Percentiles rank a stretch among this genome's conserved stretches.
Evolutionary conservation across 805 yeast genomes (phyloP).

Genomic region (Saccharomyces kudriavzevii): DNA sequence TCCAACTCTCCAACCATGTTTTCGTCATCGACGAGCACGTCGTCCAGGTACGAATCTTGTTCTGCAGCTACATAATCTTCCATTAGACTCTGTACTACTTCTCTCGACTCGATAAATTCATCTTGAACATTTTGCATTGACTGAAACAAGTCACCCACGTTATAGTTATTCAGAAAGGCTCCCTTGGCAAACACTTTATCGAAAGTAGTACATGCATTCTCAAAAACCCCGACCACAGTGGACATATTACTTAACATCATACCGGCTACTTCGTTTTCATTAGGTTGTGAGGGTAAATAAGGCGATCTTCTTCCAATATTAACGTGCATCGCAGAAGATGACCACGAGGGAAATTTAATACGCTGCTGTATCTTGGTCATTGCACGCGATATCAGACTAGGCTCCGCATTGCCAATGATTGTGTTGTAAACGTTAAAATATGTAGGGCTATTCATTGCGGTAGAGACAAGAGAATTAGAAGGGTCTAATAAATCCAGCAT

Average conservation of each 20-base stretch:
- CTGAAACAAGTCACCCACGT: conserved; percentile 34
- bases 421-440: conserved; percentile 68
- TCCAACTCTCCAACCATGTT: conserved; percentile 26
- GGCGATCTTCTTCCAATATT: conserved; percentile 72
- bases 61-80: conserved; percentile 73
- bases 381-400: conserved; percentile 64
- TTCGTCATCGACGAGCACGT: conserved; percentile 31
- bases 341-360: conserved; percentile 77
- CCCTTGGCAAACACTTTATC: conserved; percentile 70
- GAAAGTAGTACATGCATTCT: conserved; percentile 63
- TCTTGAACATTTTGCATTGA: conserved; percentile 27
- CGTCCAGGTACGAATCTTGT: conserved; percentile 39
- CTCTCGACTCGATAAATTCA: conserved; percentile 74
- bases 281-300: conserved; percentile 23
- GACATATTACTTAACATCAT: conserved; percentile 79
- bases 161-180: conserved; percentile 79
- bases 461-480: conserved; percentile 61
- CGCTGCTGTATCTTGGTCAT: conserved; percentile 54
- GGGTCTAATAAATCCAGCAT: conserved; percentile 74
- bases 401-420: conserved; percentile 55
- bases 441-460: conserved; percentile 36
- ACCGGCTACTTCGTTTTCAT: conserved; percentile 48
- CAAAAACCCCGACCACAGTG: conserved; percentile 57
- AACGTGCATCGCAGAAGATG: conserved; percentile 68
- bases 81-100: conserved; percentile 65